Conservation (phyloP, 331 rosid genomes). For the Stylosanthes scabra region DNA sequence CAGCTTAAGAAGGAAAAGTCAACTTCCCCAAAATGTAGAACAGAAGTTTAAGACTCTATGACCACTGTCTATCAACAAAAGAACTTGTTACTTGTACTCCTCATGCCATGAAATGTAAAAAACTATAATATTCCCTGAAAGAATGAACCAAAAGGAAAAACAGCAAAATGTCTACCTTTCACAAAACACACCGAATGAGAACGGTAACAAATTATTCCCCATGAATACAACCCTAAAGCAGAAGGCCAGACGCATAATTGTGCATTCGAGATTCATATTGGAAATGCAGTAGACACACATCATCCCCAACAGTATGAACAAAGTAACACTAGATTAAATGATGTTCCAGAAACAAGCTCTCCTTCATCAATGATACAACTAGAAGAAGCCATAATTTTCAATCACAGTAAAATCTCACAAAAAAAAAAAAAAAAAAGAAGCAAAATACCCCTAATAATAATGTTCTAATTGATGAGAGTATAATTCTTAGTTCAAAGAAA, state of each 20-base stretch:
- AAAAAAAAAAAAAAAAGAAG: not conserved
- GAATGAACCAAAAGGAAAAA: not conserved
- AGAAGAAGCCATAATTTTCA: not conserved
- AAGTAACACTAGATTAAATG: conserved; percentile 12
- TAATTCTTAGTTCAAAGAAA: conserved; percentile 6
- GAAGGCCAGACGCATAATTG: conserved; percentile 16
- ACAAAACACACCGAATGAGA: conserved; percentile 7
- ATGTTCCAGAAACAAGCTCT: conserved; percentile 20
- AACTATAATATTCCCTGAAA: not conserved
- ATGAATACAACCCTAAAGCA: conserved; percentile 14
- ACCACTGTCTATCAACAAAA: not conserved
- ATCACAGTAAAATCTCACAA: not conserved
- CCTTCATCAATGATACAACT: conserved; percentile 12
- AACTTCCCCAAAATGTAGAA: not conserved
- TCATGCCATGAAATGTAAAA: not conserved
- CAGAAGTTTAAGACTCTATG: not conserved
- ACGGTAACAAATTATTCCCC: conserved; percentile 4
- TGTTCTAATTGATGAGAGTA: not conserved
- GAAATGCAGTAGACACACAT: conserved; percentile 9
- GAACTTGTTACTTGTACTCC: not conserved
- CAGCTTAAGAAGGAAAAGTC: not conserved
- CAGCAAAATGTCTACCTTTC: conserved; percentile 6
- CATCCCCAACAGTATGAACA: conserved; percentile 2
- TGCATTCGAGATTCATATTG: conserved; percentile 9
- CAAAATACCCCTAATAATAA: not conserved